These are phyloP conservation scores for Silene coronaria DNA, from an alignment of 179 eudicot genomes.

Conservation along the genomic window DNA sequence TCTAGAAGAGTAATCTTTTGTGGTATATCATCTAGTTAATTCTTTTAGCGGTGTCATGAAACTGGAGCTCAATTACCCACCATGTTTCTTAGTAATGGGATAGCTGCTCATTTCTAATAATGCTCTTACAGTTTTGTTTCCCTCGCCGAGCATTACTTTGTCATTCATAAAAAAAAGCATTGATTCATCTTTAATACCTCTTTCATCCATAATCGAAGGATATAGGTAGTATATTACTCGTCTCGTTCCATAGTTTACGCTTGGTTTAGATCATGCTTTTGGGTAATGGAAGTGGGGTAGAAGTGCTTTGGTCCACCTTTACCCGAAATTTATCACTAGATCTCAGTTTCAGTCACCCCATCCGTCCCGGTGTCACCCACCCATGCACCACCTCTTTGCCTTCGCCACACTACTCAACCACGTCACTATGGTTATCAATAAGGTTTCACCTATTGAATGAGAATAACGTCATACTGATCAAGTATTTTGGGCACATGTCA, in stretches of 20 bases:
- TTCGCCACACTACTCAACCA: not conserved
- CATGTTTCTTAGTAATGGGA: not conserved
- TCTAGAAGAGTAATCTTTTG: not conserved
- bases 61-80: not conserved
- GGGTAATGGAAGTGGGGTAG: not conserved
- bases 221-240: not conserved
- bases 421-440: not conserved
- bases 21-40: not conserved
- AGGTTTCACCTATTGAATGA: not conserved
- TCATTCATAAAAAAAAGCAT: not conserved
- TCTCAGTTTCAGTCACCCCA: not conserved
- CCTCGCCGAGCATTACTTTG: not conserved
- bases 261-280: not conserved
- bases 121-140: not conserved
- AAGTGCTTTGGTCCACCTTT: not conserved
- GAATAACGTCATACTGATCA: not conserved
- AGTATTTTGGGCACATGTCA: conserved; percentile 7
- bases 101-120: not conserved
- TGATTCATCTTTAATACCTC: not conserved
- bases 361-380: not conserved
- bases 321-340: not conserved
- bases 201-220: not conserved
- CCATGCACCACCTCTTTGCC: not conserved
- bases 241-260: not conserved
- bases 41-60: not conserved